Conservation (phyloP, 345 rosid species). For the Murraya paniculata region DNA sequence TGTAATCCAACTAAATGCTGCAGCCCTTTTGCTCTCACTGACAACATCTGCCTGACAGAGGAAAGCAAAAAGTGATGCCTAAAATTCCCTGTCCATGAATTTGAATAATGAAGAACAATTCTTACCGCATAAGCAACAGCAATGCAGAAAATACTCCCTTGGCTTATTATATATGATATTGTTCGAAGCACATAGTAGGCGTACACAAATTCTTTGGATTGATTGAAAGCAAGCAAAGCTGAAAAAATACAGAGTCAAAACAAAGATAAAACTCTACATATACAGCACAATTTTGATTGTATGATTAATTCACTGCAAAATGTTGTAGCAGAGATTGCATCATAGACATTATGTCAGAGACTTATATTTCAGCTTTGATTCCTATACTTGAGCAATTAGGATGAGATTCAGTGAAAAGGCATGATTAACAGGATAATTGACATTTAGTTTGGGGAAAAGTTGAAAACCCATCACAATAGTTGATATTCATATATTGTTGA, state of each 20-base stretch:
- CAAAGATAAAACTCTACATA: background rate
- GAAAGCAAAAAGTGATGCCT: constrained; percentile 12
- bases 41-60: constrained; percentile 48
- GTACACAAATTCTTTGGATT: constrained; percentile 43
- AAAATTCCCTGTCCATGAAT: background rate
- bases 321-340: background rate
- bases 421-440: background rate
- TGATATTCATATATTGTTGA: background rate
- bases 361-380: background rate
- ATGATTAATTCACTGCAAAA: background rate
- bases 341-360: background rate
- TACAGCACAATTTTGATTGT: background rate
- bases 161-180: constrained; percentile 48
- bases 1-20: constrained; percentile 56
- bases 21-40: constrained; percentile 39
- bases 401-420: background rate
- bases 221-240: constrained; percentile 47
- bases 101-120: background rate
- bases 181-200: constrained; percentile 55
- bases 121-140: constrained; percentile 55
- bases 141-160: constrained; percentile 60
- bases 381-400: background rate
- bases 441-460: background rate
- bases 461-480: background rate
- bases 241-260: constrained; percentile 13